Percentiles rank a stretch among this genome's conserved stretches.
phyloP scores from a whole-genome alignment of 2,329 filamentous ascomycete species.

The Sporothrix pallida region DNA sequence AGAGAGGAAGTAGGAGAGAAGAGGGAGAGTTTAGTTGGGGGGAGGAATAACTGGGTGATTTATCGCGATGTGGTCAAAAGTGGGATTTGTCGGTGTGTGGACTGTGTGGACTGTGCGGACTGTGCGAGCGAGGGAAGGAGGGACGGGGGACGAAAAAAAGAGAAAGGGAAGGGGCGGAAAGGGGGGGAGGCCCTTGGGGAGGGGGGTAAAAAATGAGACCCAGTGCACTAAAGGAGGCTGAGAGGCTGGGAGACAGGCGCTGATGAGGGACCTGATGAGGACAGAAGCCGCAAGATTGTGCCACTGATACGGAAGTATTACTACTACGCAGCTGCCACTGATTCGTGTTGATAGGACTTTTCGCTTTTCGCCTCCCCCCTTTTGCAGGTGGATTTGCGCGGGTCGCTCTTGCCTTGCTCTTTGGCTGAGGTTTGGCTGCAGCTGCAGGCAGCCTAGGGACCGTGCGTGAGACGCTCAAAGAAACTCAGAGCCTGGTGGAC shows the following conservation, averaged over 20 bases:
- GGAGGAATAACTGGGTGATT: conserved; percentile 34
- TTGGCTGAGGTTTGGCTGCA: not conserved
- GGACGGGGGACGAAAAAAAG: conserved; percentile 30
- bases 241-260: conserved; percentile 17
- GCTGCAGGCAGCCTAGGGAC: conserved; percentile 22
- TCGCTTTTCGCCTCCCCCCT: not conserved
- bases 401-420: not conserved
- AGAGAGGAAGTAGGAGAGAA: conserved; percentile 30
- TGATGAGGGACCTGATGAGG: not conserved
- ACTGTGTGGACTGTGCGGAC: conserved; percentile 36
- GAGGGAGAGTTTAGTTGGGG: conserved; percentile 30
- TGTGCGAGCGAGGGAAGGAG: conserved; percentile 35
- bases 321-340: not conserved
- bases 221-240: conserved; percentile 20
- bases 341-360: not conserved
- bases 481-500: not conserved
- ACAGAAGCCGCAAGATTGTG: conserved; percentile 8
- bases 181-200: conserved; percentile 4
- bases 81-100: conserved; percentile 41
- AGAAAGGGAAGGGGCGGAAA: conserved; percentile 19
- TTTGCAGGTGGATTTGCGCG: not conserved
- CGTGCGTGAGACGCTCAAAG: not conserved
- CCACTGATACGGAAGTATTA: conserved; percentile 12
- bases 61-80: conserved; percentile 41
- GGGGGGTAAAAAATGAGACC: conserved; percentile 26